Conservation (phyloP, 352 stramenopile species). For the Globisporangium acanthophoron region DNA sequence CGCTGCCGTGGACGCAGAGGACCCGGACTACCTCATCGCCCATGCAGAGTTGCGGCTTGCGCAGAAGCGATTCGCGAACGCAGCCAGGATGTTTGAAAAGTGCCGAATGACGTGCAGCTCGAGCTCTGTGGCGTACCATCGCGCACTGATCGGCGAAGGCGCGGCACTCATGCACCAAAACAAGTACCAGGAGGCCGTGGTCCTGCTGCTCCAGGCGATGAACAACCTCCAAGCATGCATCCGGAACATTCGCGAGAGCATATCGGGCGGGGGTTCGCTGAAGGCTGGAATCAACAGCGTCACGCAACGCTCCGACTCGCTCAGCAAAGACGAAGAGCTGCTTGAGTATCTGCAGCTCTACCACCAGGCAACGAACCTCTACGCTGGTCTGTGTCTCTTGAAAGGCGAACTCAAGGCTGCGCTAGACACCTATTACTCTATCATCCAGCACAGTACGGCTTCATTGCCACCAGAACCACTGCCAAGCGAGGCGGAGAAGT, state of each 20-base stretch:
- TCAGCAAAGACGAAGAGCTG: conserved; percentile 1
- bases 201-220: conserved; percentile 35
- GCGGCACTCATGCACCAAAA: conserved; percentile 29
- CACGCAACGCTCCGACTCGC: neutral
- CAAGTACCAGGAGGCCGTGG: conserved; percentile 33
- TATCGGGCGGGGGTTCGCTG: neutral
- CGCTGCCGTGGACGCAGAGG: conserved; percentile 19
- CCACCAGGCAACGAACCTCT: conserved; percentile 36
- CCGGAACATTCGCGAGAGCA: neutral
- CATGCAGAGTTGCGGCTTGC: conserved; percentile 40
- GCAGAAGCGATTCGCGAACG: conserved; percentile 30
- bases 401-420: conserved; percentile 43
- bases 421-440: conserved; percentile 39
- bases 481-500: neutral
- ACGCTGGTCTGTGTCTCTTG: conserved; percentile 41
- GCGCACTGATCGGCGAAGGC: conserved; percentile 42
- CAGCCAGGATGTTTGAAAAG: conserved; percentile 33
- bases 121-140: conserved; percentile 26
- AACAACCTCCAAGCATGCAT: conserved; percentile 27
- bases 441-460: conserved; percentile 14
- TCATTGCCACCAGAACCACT: conserved; percentile 2
- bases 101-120: conserved; percentile 22
- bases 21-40: conserved; percentile 43
- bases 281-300: neutral
- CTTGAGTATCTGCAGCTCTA: conserved; percentile 25